Evolutionary conservation across 768 basidiomycete species (phyloP).

Genomic region (Boletus fagicola): DNA sequence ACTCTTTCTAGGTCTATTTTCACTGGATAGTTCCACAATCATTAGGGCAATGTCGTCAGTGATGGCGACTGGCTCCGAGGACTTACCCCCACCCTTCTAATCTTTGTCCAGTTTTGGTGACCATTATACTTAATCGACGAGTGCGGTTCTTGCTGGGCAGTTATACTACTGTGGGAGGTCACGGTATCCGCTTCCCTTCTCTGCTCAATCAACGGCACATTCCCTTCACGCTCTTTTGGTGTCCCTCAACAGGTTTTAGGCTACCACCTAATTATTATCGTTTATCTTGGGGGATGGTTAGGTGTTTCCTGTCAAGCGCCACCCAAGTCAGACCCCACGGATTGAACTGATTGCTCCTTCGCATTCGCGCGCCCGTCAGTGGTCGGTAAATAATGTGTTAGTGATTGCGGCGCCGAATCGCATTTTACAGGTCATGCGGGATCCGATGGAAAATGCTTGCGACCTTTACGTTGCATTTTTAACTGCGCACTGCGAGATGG

Average conservation of each 20-base stretch:
- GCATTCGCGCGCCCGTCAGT: background rate
- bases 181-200: background rate
- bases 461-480: background rate
- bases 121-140: background rate
- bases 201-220: background rate
- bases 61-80: background rate
- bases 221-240: background rate
- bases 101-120: background rate
- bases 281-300: background rate
- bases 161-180: background rate
- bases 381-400: background rate
- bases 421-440: background rate
- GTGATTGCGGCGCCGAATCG: background rate
- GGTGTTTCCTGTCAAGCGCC: background rate
- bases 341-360: too few species aligned
- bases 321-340: background rate
- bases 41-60: background rate
- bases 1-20: background rate
- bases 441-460: background rate
- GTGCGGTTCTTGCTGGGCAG: background rate
- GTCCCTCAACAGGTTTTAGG: too few species aligned
- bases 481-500: background rate
- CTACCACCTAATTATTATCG: background rate
- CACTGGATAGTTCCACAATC: background rate
- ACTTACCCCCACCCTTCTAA: background rate